Base-by-base conservation (phyloP, 805 yeast species). In the Candida krabiensis region DNA sequence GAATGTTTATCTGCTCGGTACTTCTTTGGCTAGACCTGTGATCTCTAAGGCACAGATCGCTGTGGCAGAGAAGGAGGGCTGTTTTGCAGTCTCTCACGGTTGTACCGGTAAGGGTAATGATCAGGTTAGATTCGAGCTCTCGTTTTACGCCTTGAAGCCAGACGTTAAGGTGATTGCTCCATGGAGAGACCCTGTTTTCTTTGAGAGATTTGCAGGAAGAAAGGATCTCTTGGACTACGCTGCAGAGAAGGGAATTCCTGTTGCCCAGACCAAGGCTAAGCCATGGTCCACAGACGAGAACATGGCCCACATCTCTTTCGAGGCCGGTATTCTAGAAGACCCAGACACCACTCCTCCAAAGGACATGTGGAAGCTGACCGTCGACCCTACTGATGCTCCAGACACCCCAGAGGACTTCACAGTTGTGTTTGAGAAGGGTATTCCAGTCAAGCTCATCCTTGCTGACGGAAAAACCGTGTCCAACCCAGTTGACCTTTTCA, bases 261-360 rank as follows among this genome's bases (percentile, higher is more conserved):
- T 93, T 42, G 75, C 95, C 34, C 99, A 93, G 75, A 93, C 99
- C 53, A 89, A 89, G 69, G 88, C 98, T 50, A 93, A 93, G 75
- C 99, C 99, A 55, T 93, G 99, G 99, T 90, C 98, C 25, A 93
- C 99, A 41, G 99, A 93, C 66, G 99, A 93, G 74, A 93, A 93
- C 79, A 73, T 91, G 80, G 99, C 98, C 32, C 99, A 93, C 70
- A 93, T 93, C 66, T 91, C 98, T 27, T 93, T 86, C 66, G 99
- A 93, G 76, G 99, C 99, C 49, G 99, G 99, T 70, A 93, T 93
- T 54, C 80, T 93, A 60, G 99, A 93, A 73, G 96, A 93, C 71
- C 99, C 99, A 62, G 86, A 93, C 67, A 82, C 91, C 55, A 93
- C 99, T 37, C 99, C 99, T 50, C 99, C 99, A 70, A 91, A 90